A percentile compares a stretch with the other conserved stretches of the same genome.
These are phyloP conservation scores for Papilionanthe hybrid DNA, from an alignment of 116 monocot species.

Conservation along the genomic window DNA sequence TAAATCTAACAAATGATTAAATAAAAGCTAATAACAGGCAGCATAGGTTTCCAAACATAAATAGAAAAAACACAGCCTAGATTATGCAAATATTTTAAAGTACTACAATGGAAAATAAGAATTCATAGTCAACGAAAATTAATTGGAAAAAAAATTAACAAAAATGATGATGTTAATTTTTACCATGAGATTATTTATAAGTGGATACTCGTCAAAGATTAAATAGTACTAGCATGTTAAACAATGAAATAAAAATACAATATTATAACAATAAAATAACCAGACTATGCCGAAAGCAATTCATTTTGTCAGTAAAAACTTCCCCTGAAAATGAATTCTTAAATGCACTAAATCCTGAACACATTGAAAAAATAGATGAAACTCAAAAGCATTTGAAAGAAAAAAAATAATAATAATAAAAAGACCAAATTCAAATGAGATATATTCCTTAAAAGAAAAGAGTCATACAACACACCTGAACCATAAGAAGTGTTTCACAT, in stretches of 20 bases:
- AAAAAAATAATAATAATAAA: background rate
- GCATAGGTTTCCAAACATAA: background rate
- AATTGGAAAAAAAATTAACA: background rate
- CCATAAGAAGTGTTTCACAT: slow-evolving; percentile 99
- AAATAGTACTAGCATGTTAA: background rate
- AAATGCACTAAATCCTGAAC: background rate
- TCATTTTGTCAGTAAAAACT: background rate
- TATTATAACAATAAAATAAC: background rate
- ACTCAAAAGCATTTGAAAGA: background rate
- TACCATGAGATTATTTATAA: background rate
- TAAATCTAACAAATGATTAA: background rate
- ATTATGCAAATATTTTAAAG: too few species aligned
- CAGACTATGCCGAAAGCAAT: background rate
- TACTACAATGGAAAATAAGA: background rate
- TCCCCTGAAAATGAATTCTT: background rate
- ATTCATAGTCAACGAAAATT: background rate
- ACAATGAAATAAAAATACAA: background rate
- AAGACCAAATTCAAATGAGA: background rate
- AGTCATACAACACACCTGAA: slow-evolving; percentile 54
- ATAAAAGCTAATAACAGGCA: background rate
- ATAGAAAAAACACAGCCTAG: background rate
- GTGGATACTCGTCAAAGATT: background rate
- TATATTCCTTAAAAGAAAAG: background rate
- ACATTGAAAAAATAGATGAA: background rate
- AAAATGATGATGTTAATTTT: background rate